phyloP scores from a whole-genome alignment of 129 eudicot genomes.

The Scalesia atractyloides region DNA sequence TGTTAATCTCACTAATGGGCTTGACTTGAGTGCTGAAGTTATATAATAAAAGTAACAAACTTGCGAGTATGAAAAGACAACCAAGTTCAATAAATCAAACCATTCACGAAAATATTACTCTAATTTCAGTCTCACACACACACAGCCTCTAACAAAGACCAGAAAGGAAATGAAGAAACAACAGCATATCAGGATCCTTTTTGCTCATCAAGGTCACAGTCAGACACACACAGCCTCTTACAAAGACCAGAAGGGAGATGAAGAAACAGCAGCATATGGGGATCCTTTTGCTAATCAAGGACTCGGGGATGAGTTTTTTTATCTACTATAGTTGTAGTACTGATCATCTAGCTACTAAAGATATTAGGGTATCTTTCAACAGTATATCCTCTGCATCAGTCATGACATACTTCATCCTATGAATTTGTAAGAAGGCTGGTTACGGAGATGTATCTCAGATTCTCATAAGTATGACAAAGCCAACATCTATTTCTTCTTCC shows the following conservation, averaged over 20 bases:
- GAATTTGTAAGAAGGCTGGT: too few relatives aligned
- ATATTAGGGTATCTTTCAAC: too few relatives aligned
- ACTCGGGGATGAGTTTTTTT: not conserved
- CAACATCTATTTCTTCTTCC: too few relatives aligned
- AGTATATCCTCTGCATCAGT: too few relatives aligned
- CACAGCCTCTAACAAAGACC: not conserved
- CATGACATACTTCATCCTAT: not conserved
- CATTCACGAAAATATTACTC: slow-evolving; percentile 7
- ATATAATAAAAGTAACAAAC: not conserved
- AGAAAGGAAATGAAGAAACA: not conserved
- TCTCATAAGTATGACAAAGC: too few relatives aligned
- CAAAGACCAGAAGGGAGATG: not conserved
- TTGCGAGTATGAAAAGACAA: not conserved
- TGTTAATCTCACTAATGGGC: not conserved
- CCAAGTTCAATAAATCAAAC: not conserved
- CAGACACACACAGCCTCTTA: not conserved
- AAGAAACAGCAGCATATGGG: not conserved
- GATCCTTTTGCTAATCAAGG: not conserved
- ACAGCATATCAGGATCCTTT: not conserved
- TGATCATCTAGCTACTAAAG: too few relatives aligned
- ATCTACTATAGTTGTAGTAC: too few relatives aligned
- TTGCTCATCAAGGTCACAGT: not conserved
- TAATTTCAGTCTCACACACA: not conserved
- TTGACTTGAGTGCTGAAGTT: not conserved
- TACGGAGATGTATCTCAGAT: too few relatives aligned